A percentile compares a stretch with the other conserved stretches of the same genome.
phyloP scores from a whole-genome alignment of 2,329 filamentous ascomycete genomes.

The Chalara sp. region DNA sequence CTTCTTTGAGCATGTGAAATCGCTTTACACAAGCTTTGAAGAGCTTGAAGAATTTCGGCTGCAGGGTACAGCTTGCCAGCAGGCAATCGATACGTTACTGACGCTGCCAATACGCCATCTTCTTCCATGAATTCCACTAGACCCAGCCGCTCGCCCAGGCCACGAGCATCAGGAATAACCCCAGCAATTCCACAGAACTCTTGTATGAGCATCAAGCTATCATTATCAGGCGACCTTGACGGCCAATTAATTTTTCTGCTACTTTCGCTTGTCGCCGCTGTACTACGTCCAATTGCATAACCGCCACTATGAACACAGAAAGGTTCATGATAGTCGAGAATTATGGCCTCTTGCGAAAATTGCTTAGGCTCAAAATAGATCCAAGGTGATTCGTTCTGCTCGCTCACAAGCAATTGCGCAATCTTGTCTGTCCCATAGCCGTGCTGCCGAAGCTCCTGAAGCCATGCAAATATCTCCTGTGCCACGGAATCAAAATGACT shows the following conservation, averaged over 20 bases:
- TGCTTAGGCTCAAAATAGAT: not conserved
- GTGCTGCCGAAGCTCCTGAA: slow-evolving; percentile 1
- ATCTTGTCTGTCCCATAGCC: slow-evolving; percentile 3
- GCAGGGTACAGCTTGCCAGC: not conserved
- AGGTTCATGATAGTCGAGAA: not conserved
- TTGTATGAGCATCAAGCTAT: not conserved
- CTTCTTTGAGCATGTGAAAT: not conserved
- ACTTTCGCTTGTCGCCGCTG: not conserved
- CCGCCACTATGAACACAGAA: slow-evolving; percentile 3
- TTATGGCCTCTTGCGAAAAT: not conserved
- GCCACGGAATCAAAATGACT: not conserved
- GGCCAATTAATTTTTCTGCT: not conserved
- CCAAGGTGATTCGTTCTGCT: slow-evolving; percentile 4
- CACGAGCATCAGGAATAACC: not conserved
- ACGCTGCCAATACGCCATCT: not conserved
- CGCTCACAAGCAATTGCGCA: slow-evolving; percentile 3
- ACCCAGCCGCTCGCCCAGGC: not conserved
- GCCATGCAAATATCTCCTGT: slow-evolving; percentile 5
- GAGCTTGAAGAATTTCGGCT: not conserved
- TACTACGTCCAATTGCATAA: too few species aligned
- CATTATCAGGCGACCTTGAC: too few species aligned
- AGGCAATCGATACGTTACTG: not conserved
- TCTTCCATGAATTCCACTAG: not conserved
- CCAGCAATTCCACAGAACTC: not conserved
- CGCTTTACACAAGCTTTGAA: slow-evolving; percentile 1